Percentiles rank a stretch among this genome's conserved stretches.
These are phyloP conservation scores for Colletotrichum godetiae DNA, from an alignment of 2,329 filamentous ascomycete genomes.

Conservation along the genomic window DNA sequence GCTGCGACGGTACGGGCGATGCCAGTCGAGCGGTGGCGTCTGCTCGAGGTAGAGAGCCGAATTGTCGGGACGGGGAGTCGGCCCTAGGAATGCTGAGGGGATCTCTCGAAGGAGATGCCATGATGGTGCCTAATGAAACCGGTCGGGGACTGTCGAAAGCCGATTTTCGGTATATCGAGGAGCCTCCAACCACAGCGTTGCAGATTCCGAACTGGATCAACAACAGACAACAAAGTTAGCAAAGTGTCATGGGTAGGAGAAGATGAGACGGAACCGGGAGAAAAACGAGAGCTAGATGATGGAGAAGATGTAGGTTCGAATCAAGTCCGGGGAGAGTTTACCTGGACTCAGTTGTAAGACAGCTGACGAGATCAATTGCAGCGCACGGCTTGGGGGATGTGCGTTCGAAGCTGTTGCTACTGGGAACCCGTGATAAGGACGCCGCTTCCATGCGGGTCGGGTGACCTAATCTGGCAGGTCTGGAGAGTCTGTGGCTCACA, in stretches of 20 bases:
- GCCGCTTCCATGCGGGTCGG: slow-evolving; percentile 31
- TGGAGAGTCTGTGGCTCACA: slow-evolving; percentile 31
- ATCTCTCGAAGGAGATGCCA: slow-evolving; percentile 53
- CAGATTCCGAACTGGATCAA: slow-evolving; percentile 30
- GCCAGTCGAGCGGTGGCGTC: slow-evolving; percentile 71
- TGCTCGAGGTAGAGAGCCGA: slow-evolving; percentile 63
- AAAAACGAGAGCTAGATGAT: background rate
- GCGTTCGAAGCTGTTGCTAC: slow-evolving; percentile 32
- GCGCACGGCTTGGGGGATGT: slow-evolving; percentile 28
- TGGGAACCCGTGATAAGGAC: slow-evolving; percentile 36
- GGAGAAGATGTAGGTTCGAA: background rate
- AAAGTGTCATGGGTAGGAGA: slow-evolving; percentile 12
- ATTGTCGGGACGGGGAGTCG: slow-evolving; percentile 50
- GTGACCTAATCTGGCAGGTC: slow-evolving; percentile 37
- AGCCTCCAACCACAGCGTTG: slow-evolving; percentile 28
- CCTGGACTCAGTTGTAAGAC: slow-evolving; percentile 30
- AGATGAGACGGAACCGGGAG: slow-evolving; percentile 7
- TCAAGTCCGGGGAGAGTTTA: slow-evolving; percentile 25
- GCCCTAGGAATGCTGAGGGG: slow-evolving; percentile 46
- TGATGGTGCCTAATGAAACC: slow-evolving; percentile 37
- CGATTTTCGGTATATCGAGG: slow-evolving; percentile 12
- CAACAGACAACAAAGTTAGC: slow-evolving; percentile 33
- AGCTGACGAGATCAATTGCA: slow-evolving; percentile 37
- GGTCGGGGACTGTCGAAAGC: slow-evolving; percentile 11
- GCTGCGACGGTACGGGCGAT: slow-evolving; percentile 62